Conservation (phyloP, 139 green algal genomes). For the Ulvella scutata region DNA sequence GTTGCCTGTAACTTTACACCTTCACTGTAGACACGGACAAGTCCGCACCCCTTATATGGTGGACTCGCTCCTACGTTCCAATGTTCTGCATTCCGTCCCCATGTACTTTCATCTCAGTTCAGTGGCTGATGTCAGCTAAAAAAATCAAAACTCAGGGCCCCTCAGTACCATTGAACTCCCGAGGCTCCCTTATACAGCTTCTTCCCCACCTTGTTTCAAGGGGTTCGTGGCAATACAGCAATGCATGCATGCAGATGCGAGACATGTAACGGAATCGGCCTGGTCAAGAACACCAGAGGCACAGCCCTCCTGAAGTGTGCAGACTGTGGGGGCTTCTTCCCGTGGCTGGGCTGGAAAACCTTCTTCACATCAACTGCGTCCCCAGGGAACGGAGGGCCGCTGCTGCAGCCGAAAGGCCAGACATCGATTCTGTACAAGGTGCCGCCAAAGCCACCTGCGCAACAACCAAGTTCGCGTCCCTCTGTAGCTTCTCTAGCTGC, state of each 20-base stretch:
- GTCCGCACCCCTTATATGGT: too few species aligned
- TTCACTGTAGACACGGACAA: too few species aligned
- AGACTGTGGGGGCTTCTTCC: slow-evolving; percentile 73
- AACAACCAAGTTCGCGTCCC: too few species aligned
- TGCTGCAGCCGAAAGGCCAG: neutral
- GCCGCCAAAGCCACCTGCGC: neutral
- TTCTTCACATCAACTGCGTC: slow-evolving; percentile 53
- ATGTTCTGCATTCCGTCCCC: neutral
- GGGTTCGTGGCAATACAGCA: too few species aligned
- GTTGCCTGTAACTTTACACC: too few species aligned
- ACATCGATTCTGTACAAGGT: neutral
- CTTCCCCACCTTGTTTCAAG: too few species aligned
- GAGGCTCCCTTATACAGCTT: too few species aligned
- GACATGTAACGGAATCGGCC: slow-evolving; percentile 45
- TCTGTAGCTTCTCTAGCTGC: too few species aligned
- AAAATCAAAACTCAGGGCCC: too few species aligned
- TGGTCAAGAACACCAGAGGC: slow-evolving; percentile 40
- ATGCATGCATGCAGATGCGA: slow-evolving; percentile 25
- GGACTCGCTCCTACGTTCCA: too few species aligned
- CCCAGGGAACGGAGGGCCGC: slow-evolving; percentile 65
- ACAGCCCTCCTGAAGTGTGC: slow-evolving; percentile 38
- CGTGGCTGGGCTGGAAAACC: slow-evolving; percentile 60
- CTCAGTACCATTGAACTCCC: too few species aligned
- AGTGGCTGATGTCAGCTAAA: too few species aligned
- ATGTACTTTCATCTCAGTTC: slow-evolving; percentile 44